These are phyloP conservation scores for Begonia loranthoides DNA, from an alignment of 306 rosid species.

Conservation along the genomic window DNA sequence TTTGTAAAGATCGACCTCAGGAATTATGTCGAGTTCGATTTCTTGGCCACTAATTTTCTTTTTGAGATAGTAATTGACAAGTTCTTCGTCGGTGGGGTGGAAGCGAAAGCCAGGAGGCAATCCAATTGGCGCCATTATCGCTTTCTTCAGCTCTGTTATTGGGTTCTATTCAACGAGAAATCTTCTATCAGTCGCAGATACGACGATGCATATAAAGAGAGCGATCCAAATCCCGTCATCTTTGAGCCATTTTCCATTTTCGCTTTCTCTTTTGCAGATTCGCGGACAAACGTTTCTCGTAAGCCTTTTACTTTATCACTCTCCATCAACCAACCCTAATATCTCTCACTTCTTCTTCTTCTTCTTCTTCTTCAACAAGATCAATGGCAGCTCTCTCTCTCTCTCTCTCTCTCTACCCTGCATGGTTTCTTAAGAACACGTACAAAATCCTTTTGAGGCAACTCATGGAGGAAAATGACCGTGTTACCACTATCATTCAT, in stretches of 20 bases:
- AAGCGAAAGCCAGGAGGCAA: constrained; percentile 99
- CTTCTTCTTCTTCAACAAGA: too few species aligned
- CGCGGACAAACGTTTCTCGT: constrained; percentile 73
- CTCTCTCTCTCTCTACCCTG: too few species aligned
- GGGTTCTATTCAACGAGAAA: too few species aligned
- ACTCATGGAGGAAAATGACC: too few species aligned
- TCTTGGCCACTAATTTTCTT: constrained; percentile 82
- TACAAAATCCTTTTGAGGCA: too few species aligned
- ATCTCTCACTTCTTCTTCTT: too few species aligned
- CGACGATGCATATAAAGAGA: constrained; percentile 10
- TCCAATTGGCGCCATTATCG: constrained; percentile 83
- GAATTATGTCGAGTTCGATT: constrained; percentile 95
- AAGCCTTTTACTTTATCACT: constrained; percentile 30
- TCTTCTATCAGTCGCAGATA: too few species aligned
- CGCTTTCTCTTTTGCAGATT: constrained; percentile 70
- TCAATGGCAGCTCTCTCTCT: too few species aligned
- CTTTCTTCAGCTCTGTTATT: not conserved
- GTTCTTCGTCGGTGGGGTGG: constrained; percentile 98
- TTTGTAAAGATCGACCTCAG: constrained; percentile 98
- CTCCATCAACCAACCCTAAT: too few species aligned
- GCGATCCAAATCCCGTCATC: constrained; percentile 54
- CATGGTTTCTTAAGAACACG: too few species aligned
- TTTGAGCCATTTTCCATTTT: constrained; percentile 34
- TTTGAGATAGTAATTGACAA: constrained; percentile 87
- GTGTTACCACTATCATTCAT: too few species aligned